Conservation (phyloP, 2,329 filamentous ascomycete genomes). For the Aspergillus luchuensis region DNA sequence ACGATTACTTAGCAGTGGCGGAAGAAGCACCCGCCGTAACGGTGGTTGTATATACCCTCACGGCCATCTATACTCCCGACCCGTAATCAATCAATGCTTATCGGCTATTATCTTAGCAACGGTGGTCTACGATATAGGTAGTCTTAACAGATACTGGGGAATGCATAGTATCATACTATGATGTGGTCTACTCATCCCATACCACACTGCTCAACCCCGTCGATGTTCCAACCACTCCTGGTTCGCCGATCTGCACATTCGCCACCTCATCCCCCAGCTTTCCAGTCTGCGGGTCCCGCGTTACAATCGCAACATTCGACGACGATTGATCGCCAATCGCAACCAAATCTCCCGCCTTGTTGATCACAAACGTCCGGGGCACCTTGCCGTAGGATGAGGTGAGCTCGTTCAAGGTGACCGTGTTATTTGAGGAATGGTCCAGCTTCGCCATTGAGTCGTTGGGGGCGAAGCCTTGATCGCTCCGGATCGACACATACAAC, state of each 20-base stretch:
- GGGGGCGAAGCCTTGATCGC: constrained; percentile 30
- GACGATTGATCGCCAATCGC: constrained; percentile 67
- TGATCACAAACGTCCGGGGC: constrained; percentile 70
- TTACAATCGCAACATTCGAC: constrained; percentile 62
- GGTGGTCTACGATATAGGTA: no score
- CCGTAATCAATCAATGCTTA: no score
- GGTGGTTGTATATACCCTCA: no score
- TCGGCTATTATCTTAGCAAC: no score
- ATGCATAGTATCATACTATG: no score
- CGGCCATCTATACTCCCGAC: no score
- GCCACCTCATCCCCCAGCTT: constrained; percentile 51
- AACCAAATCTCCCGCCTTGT: constrained; percentile 63
- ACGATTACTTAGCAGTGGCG: no score
- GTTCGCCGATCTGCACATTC: constrained; percentile 32
- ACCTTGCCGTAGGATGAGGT: constrained; percentile 65
- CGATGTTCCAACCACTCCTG: constrained; percentile 27
- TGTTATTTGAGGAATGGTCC: constrained; percentile 60
- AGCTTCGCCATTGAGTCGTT: constrained; percentile 36
- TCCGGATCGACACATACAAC: constrained; percentile 38
- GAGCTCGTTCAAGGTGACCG: constrained; percentile 58
- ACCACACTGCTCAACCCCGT: constrained; percentile 40
- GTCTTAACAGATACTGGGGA: no score
- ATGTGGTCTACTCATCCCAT: constrained; percentile 31
- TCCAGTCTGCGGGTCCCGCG: constrained; percentile 62
- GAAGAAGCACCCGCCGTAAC: no score